These are phyloP conservation scores for Epithemia pelagica DNA, from an alignment of 108 stramenopile species.

Conservation along the genomic window DNA sequence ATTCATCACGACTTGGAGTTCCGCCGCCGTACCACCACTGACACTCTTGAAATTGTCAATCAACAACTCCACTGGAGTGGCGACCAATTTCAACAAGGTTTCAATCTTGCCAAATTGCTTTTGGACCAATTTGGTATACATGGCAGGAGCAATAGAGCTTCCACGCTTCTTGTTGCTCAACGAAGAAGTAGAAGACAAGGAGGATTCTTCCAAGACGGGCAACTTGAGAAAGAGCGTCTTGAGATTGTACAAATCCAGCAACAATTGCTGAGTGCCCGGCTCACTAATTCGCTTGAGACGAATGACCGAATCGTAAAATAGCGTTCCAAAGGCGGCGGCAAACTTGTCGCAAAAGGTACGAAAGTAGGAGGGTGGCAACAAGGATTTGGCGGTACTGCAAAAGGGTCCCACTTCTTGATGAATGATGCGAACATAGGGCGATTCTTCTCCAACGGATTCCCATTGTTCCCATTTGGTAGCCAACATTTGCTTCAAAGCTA, in stretches of 20 bases:
- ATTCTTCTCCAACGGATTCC: conserved; percentile 90
- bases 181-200: conserved; percentile 5
- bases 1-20: conserved; percentile 81
- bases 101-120: conserved; percentile 92
- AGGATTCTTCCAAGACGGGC: conserved; percentile 57
- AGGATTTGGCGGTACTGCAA: conserved; percentile 48
- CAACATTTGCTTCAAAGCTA: conserved; percentile 61
- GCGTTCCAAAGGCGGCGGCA: conserved; percentile 66
- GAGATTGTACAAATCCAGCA: conserved; percentile 95
- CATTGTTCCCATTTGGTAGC: conserved; percentile 78
- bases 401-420: conserved; percentile 73
- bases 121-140: conserved; percentile 92
- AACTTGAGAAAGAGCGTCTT: conserved; percentile 90
- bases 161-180: conserved; percentile 21
- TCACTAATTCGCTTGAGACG: conserved; percentile 87
- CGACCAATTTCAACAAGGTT: conserved; percentile 93
- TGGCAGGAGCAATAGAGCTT: conserved; percentile 77
- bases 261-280: conserved; percentile 90
- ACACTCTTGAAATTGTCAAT: conserved; percentile 89
- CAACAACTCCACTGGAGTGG: conserved; percentile 81
- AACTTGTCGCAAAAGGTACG: conserved; percentile 96
- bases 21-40: conserved; percentile 65
- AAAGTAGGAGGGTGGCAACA: conserved; percentile 77
- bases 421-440: conserved; percentile 84
- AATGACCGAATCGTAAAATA: conserved; percentile 65